These are phyloP conservation scores for Penicillium psychrofluorescens DNA, from an alignment of 495 filamentous ascomycete genomes.

Conservation along the genomic window DNA sequence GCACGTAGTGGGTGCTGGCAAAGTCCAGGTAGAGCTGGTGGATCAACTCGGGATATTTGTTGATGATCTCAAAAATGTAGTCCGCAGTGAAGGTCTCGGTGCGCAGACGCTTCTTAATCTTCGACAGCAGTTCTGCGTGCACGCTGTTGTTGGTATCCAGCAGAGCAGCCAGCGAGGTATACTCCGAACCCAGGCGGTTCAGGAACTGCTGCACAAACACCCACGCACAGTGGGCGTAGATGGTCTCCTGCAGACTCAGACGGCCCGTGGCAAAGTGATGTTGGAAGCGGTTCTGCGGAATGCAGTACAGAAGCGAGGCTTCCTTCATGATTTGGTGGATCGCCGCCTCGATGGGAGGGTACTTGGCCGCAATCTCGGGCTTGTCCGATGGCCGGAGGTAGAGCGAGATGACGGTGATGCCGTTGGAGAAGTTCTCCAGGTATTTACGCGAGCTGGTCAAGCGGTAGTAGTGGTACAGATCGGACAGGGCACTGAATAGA, in stretches of 20 bases:
- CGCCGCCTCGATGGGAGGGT: slow-evolving; percentile 80
- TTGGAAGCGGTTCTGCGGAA: slow-evolving; percentile 94
- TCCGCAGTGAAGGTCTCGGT: slow-evolving; percentile 96
- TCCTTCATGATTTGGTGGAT: slow-evolving; percentile 99
- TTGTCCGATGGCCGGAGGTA: slow-evolving; percentile 70
- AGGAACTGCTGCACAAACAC: slow-evolving; percentile 96
- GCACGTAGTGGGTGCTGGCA: slow-evolving; percentile 82
- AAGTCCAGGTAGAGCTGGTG: slow-evolving; percentile 87
- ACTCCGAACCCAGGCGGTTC: slow-evolving; percentile 89
- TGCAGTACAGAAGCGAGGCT: slow-evolving; percentile 91
- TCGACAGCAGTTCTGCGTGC: slow-evolving; percentile 85
- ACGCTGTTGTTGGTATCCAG: slow-evolving; percentile 73
- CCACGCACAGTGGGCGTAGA: slow-evolving; percentile 95
- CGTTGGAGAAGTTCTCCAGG: slow-evolving; percentile 97
- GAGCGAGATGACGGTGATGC: slow-evolving; percentile 90
- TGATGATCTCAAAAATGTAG: slow-evolving; percentile 96
- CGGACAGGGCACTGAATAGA: slow-evolving; percentile 89
- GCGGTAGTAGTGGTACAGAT: slow-evolving; percentile 98
- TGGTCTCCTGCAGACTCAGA: slow-evolving; percentile 90
- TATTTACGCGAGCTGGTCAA: slow-evolving; percentile 95
- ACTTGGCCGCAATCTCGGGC: slow-evolving; percentile 41
- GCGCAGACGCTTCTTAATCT: slow-evolving; percentile 90
- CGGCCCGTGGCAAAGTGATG: slow-evolving; percentile 78
- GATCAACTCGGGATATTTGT: slow-evolving; percentile 80
- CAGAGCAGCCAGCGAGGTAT: slow-evolving; percentile 74